Evolutionary conservation across 305 asterid genomes (phyloP).

Genomic region (Rubia peregrina): DNA sequence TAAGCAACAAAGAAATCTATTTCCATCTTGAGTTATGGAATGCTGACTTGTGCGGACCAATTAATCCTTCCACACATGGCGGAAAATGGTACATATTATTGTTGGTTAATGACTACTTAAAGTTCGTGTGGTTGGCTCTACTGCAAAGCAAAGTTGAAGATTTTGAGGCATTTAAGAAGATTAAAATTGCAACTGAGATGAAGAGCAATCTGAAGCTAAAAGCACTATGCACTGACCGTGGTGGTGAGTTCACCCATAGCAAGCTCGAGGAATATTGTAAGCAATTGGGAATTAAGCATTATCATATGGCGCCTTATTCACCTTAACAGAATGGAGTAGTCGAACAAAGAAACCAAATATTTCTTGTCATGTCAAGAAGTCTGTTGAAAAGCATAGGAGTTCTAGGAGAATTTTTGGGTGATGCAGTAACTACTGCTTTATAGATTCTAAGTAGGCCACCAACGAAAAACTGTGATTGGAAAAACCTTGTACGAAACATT

Average conservation of each 20-base stretch:
- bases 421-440: background rate
- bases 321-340: background rate
- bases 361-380: background rate
- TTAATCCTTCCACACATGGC: too few species aligned
- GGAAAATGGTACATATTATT: too few species aligned
- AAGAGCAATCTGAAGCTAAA: background rate
- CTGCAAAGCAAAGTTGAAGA: background rate
- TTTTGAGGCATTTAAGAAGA: background rate
- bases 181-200: background rate
- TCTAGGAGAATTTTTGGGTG: background rate
- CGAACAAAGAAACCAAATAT: background rate
- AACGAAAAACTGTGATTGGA: background rate
- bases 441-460: background rate
- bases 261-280: background rate
- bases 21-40: too few species aligned
- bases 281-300: background rate
- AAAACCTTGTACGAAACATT: too few species aligned
- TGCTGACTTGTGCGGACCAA: too few species aligned
- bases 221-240: background rate
- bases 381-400: background rate
- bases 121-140: too few species aligned
- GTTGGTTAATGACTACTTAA: too few species aligned
- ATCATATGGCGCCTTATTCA: background rate
- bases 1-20: too few species aligned
- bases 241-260: background rate